These are phyloP conservation scores for Calonectria ilicicola DNA, from an alignment of 2,329 filamentous ascomycete species.

Conservation along the genomic window DNA sequence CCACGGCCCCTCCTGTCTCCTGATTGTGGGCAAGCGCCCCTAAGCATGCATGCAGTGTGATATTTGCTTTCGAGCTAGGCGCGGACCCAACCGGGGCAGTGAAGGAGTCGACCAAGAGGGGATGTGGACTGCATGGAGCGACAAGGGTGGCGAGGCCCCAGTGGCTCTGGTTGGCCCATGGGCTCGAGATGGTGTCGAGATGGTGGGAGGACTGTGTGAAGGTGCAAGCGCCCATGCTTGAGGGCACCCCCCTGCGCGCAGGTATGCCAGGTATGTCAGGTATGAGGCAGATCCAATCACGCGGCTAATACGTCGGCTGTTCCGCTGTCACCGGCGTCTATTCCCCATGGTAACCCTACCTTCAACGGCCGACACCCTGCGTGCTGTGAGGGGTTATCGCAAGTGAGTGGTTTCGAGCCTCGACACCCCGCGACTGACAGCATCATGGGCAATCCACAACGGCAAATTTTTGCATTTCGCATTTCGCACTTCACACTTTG, in stretches of 20 bases:
- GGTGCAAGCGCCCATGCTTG: conserved; percentile 44
- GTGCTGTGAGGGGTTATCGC: conserved; percentile 24
- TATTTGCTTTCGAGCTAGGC: conserved; percentile 36
- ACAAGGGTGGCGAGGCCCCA: conserved; percentile 26
- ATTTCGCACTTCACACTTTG: too few relatives aligned
- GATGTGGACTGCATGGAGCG: conserved; percentile 23
- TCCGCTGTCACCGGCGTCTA: conserved; percentile 45
- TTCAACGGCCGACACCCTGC: conserved; percentile 29
- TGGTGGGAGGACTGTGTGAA: conserved; percentile 39
- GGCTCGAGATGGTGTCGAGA: conserved; percentile 28
- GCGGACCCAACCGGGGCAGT: conserved; percentile 28
- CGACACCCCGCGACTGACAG: neutral
- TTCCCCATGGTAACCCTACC: conserved; percentile 36
- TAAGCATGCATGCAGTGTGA: conserved; percentile 47
- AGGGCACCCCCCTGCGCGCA: conserved; percentile 32
- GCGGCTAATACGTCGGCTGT: conserved; percentile 43
- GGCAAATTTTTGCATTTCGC: neutral
- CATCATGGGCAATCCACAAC: neutral
- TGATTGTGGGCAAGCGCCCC: conserved; percentile 42
- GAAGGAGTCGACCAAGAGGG: conserved; percentile 36
- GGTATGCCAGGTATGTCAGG: too few relatives aligned
- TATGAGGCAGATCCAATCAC: conserved; percentile 42
- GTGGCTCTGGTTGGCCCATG: conserved; percentile 36
- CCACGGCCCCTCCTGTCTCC: neutral
- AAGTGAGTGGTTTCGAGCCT: neutral